phyloP scores from a whole-genome alignment of 2,329 filamentous ascomycete species.

The Berkeleyomyces rouxiae region DNA sequence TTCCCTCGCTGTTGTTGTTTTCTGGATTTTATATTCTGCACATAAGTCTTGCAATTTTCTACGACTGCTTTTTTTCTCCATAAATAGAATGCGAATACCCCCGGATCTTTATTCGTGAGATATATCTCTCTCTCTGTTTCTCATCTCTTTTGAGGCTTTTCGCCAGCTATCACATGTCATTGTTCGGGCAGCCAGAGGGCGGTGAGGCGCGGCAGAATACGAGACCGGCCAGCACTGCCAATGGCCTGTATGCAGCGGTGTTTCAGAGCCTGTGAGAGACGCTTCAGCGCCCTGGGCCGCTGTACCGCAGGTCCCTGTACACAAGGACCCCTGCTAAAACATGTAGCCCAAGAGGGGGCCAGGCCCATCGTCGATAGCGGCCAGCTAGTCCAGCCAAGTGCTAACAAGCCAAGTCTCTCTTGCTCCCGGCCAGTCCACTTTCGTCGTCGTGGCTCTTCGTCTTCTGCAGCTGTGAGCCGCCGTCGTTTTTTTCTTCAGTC shows the following conservation, averaged over 20 bases:
- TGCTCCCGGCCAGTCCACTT: too few species aligned
- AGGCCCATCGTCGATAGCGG: neutral
- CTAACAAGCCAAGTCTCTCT: neutral
- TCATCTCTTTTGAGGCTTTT: neutral
- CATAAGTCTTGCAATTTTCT: neutral
- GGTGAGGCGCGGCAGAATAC: conserved; percentile 2
- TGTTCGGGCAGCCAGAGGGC: neutral
- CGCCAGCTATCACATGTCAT: neutral
- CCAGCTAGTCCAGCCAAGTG: neutral
- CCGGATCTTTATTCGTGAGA: neutral
- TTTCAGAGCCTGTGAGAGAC: neutral
- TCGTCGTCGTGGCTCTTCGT: too few species aligned
- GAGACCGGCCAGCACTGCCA: neutral
- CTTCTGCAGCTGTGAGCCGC: too few species aligned
- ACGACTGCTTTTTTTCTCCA: neutral
- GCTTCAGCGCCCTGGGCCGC: neutral
- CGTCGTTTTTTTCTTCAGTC: too few species aligned
- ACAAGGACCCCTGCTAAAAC: neutral
- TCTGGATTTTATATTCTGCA: neutral
- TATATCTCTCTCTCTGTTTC: neutral
- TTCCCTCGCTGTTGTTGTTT: neutral
- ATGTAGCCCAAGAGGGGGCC: neutral
- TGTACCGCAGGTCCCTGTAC: neutral
- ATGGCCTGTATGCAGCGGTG: neutral
- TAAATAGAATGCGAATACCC: neutral